Evolutionary conservation across 352 stramenopile species (phyloP).

Genomic region (Pythium utonaiense): DNA sequence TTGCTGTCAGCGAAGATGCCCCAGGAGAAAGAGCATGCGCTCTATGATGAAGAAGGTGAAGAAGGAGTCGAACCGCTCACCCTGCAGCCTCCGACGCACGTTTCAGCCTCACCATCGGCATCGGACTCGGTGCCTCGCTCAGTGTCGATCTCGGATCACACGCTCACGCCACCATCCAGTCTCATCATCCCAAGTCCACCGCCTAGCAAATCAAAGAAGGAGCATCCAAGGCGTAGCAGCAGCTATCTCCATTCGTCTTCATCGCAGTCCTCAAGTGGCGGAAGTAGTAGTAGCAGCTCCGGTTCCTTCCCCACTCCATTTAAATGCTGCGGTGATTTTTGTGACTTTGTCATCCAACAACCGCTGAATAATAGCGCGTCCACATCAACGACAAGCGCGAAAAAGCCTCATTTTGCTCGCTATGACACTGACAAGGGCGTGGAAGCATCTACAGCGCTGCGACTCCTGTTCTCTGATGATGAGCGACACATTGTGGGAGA

Average conservation of each 20-base stretch:
- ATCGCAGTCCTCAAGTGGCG: not conserved
- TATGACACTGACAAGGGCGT: constrained; percentile 15
- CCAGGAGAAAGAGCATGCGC: not conserved
- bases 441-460: constrained; percentile 33
- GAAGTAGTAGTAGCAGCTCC: constrained; percentile 9
- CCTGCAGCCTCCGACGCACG: not conserved
- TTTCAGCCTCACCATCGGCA: not conserved
- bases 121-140: not conserved
- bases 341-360: constrained; percentile 45
- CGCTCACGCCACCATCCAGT: constrained; percentile 6
- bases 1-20: not conserved
- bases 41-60: not conserved
- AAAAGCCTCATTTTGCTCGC: constrained; percentile 6
- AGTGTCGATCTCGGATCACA: not conserved
- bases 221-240: constrained; percentile 3
- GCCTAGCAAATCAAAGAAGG: not conserved
- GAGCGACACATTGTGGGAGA: constrained; percentile 36
- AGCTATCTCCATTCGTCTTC: constrained; percentile 8
- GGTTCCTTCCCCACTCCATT: constrained; percentile 61
- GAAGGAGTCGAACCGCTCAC: not conserved
- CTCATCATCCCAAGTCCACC: constrained; percentile 11
- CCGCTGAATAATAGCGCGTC: not conserved
- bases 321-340: constrained; percentile 79
- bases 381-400: not conserved
- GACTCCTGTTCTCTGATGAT: constrained; percentile 49